Percentiles rank a stretch among this genome's conserved stretches.
Conservation (phyloP, 2,329 filamentous ascomycete species). For the Xylaria sp. region DNA sequence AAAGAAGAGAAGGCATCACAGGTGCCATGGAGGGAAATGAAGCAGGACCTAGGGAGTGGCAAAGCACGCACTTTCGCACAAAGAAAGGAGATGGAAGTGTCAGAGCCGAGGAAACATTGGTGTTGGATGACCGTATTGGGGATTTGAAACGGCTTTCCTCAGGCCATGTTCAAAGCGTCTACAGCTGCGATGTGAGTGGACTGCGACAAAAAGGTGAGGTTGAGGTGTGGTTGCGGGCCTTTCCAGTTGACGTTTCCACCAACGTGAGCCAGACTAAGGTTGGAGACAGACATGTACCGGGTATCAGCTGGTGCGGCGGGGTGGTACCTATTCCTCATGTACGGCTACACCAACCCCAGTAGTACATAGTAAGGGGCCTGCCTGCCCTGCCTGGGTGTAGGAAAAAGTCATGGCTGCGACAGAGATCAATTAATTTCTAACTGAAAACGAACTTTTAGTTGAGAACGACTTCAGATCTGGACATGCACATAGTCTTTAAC, state of each 20-base stretch:
- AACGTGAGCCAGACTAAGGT: background rate
- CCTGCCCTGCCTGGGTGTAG: background rate
- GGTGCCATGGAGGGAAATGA: conserved; percentile 2
- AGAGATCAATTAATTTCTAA: background rate
- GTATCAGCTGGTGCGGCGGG: background rate
- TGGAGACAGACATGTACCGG: background rate
- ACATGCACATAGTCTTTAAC: background rate
- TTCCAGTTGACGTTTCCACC: conserved; percentile 13
- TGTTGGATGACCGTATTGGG: conserved; percentile 13
- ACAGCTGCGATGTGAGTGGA: conserved; percentile 26
- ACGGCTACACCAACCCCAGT: background rate
- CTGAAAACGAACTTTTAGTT: background rate
- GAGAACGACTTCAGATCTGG: background rate
- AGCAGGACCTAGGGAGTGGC: conserved; percentile 2
- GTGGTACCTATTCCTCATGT: background rate
- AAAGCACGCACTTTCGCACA: conserved; percentile 7
- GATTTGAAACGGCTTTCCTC: conserved; percentile 24
- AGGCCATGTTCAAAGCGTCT: conserved; percentile 25
- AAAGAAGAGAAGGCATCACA: conserved; percentile 8
- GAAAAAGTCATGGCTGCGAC: background rate
- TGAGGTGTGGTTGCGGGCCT: conserved; percentile 9
- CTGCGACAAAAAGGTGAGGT: conserved; percentile 7
- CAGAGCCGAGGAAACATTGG: conserved; percentile 6
- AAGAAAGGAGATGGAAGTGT: conserved; percentile 2
- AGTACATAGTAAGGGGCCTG: too few species aligned